phyloP scores from a whole-genome alignment of 805 yeast genomes.

The Candida xiaguanensis region DNA sequence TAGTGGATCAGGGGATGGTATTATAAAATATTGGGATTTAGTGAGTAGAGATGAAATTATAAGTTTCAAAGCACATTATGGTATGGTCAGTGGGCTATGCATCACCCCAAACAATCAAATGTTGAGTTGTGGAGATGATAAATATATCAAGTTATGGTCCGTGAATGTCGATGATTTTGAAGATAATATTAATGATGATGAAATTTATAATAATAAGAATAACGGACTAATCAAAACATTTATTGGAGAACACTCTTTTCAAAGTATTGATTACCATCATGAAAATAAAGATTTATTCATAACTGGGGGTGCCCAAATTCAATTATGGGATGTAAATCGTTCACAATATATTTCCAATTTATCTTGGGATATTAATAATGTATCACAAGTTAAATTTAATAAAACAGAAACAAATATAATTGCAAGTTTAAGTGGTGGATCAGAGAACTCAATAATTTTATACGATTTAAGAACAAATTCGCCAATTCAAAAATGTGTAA shows the following conservation, averaged over 20 bases:
- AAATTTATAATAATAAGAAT: conserved; percentile 26
- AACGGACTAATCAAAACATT: conserved; percentile 71
- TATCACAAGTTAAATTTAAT: conserved; percentile 79
- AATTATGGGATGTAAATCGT: conserved; percentile 88
- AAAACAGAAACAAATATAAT: conserved; percentile 83
- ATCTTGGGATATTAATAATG: conserved; percentile 96
- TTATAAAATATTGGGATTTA: conserved; percentile 90
- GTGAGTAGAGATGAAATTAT: conserved; percentile 71
- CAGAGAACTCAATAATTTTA: conserved; percentile 85
- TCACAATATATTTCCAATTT: conserved; percentile 72
- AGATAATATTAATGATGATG: conserved; percentile 27
- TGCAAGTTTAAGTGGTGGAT: conserved; percentile 70
- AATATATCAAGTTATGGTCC: conserved; percentile 86
- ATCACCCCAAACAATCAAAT: conserved; percentile 62
- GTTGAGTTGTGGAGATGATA: conserved; percentile 88
- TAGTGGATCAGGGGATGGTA: conserved; percentile 94
- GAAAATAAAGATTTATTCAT: conserved; percentile 69
- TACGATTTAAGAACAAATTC: conserved; percentile 89
- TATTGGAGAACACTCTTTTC: conserved; percentile 79
- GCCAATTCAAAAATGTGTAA: conserved; percentile 87
- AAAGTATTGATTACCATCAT: conserved; percentile 77
- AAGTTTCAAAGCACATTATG: conserved; percentile 85
- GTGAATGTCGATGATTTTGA: conserved; percentile 54
- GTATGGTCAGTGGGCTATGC: conserved; percentile 77
- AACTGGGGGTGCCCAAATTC: conserved; percentile 87